A percentile compares a stretch with the other conserved stretches of the same genome.
These are phyloP conservation scores for Cavenderia fasciculata DNA, from an alignment of 78 protist species.

Conservation along the genomic window DNA sequence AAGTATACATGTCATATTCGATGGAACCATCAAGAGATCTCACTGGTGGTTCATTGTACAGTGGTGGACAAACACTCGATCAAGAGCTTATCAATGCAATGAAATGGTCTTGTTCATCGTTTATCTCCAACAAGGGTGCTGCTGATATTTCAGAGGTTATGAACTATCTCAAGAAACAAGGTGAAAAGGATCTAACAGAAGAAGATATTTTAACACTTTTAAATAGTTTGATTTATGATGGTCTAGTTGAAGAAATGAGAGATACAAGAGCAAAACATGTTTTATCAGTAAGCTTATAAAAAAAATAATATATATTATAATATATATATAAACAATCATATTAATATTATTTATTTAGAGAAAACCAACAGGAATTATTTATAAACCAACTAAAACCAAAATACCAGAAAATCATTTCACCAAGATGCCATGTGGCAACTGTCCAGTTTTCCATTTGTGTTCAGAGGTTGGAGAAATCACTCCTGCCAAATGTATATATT, in stretches of 20 bases:
- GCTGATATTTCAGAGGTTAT: slow-evolving; percentile 29
- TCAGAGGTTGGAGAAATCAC: slow-evolving; percentile 54
- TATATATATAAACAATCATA: background rate
- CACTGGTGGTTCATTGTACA: slow-evolving; percentile 81
- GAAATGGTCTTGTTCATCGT: slow-evolving; percentile 17
- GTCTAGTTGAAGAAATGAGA: slow-evolving; percentile 66
- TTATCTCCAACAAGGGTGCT: slow-evolving; percentile 46
- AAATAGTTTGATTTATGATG: slow-evolving; percentile 46
- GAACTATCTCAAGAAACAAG: slow-evolving; percentile 26
- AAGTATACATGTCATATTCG: slow-evolving; percentile 81
- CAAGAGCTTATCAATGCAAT: slow-evolving; percentile 59
- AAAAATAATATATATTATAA: background rate
- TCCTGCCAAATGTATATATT: slow-evolving; percentile 76
- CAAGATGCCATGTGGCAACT: slow-evolving; percentile 82
- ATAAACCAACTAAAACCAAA: slow-evolving; percentile 55
- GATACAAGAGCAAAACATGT: slow-evolving; percentile 7
- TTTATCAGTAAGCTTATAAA: background rate
- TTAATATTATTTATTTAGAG: background rate
- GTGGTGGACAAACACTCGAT: slow-evolving; percentile 34
- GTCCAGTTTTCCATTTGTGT: slow-evolving; percentile 78
- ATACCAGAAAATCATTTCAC: slow-evolving; percentile 55
- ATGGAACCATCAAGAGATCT: slow-evolving; percentile 81
- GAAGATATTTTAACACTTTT: slow-evolving; percentile 14
- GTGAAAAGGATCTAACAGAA: slow-evolving; percentile 6
- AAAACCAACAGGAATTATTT: slow-evolving; percentile 29